Evolutionary conservation across 371 early-diverging fungal genomes (phyloP).

Genomic region (Chytridiales sp.): DNA sequence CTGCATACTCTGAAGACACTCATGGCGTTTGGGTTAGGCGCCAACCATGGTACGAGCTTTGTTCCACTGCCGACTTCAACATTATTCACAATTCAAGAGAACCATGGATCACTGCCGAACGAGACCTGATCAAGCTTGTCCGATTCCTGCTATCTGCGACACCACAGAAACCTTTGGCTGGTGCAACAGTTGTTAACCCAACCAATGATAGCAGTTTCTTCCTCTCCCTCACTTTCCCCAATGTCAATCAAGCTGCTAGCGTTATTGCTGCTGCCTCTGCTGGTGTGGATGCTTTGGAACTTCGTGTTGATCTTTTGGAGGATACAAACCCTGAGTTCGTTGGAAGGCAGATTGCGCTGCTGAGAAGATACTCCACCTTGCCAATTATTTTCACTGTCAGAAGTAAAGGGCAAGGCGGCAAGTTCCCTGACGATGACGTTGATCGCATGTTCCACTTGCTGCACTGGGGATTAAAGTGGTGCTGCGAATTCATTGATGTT

Average conservation of each 20-base stretch:
- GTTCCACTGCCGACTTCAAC: constrained; percentile 79
- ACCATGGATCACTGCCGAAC: constrained; percentile 55
- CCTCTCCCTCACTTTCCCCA: constrained; percentile 82
- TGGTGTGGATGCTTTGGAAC: constrained; percentile 88
- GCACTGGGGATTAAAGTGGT: constrained; percentile 73
- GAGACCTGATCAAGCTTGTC: constrained; percentile 67
- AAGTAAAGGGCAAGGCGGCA: constrained; percentile 83
- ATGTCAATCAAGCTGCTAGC: constrained; percentile 54
- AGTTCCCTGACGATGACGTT: constrained; percentile 69
- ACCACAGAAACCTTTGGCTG: constrained; percentile 2
- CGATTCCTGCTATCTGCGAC: constrained; percentile 40
- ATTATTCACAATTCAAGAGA: constrained; percentile 28
- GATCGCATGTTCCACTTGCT: constrained; percentile 67
- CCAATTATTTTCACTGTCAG: constrained; percentile 95
- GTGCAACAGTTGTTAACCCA: constrained; percentile 30
- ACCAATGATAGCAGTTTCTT: constrained; percentile 59
- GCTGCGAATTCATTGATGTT: constrained; percentile 93
- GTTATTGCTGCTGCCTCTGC: constrained; percentile 62
- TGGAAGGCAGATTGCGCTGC: constrained; percentile 72
- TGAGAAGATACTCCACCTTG: constrained; percentile 68
- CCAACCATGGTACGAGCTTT: constrained; percentile 71
- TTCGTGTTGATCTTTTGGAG: constrained; percentile 85
- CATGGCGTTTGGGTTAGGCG: constrained; percentile 79
- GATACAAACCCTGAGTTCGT: constrained; percentile 63
- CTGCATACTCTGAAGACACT: constrained; percentile 83